Evolutionary conservation across 495 filamentous ascomycete genomes (phyloP).

Genomic region (Massariosphaeria phaeospora): DNA sequence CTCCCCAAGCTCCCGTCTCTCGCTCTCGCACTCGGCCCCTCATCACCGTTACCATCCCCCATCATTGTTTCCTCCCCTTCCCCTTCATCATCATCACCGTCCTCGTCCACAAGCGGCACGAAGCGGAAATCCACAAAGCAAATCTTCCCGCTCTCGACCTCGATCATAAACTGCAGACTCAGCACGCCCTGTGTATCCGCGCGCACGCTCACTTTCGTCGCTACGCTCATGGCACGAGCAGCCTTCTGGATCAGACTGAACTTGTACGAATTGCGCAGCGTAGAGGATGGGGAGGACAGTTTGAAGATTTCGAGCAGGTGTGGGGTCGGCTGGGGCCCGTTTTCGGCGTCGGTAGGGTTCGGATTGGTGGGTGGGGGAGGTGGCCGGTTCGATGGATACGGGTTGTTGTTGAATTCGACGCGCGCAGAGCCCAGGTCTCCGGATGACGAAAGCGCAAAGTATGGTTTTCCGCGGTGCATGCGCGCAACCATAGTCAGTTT

Average conservation of each 20-base stretch:
- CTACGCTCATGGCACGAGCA: constrained; percentile 78
- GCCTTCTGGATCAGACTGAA: constrained; percentile 81
- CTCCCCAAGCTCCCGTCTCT: neutral
- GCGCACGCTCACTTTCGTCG: constrained; percentile 86
- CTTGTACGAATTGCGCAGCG: constrained; percentile 62
- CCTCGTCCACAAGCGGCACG: constrained; percentile 62
- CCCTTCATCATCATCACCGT: constrained; percentile 46
- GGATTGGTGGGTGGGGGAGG: neutral
- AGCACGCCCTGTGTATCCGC: constrained; percentile 83
- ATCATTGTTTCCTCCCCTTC: constrained; percentile 22
- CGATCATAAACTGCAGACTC: constrained; percentile 95
- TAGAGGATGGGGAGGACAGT: constrained; percentile 45
- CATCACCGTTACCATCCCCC: constrained; percentile 9
- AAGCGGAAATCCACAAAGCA: constrained; percentile 78
- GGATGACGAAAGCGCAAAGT: constrained; percentile 65
- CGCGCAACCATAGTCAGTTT: constrained; percentile 57
- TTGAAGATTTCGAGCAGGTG: constrained; percentile 74
- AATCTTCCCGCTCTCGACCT: constrained; percentile 56
- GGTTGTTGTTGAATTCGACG: constrained; percentile 69
- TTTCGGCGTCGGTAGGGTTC: neutral
- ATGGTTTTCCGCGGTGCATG: constrained; percentile 56
- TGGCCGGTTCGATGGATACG: neutral
- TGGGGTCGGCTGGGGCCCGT: constrained; percentile 43
- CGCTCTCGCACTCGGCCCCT: constrained; percentile 1
- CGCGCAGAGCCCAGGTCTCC: constrained; percentile 74